Evolutionary conservation across 1,284 basidiomycete species (phyloP).

Genomic region (Cutaneotrichosporon dermatis): DNA sequence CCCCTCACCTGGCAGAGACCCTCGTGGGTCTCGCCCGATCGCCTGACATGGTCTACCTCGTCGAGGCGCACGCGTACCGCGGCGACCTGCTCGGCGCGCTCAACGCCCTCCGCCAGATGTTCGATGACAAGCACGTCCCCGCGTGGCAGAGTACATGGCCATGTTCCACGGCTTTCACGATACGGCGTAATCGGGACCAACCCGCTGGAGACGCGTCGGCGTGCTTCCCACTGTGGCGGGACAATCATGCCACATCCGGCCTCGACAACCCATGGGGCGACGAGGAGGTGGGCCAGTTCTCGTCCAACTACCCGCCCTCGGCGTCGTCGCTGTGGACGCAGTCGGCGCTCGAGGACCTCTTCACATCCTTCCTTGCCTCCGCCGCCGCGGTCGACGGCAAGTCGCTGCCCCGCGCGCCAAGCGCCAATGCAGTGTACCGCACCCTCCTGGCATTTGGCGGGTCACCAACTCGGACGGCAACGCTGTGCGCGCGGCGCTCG

Average conservation of each 20-base stretch:
- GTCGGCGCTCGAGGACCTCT: conserved; percentile 28
- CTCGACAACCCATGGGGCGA: conserved; percentile 10
- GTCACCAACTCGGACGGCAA: conserved; percentile 32
- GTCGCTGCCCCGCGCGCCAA: conserved; percentile 23
- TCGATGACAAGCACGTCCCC: conserved; percentile 47
- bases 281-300: conserved; percentile 3
- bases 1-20: not conserved
- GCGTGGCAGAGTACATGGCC: conserved; percentile 56
- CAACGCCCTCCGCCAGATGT: conserved; percentile 65
- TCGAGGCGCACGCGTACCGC: conserved; percentile 64
- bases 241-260: conserved; percentile 1
- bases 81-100: conserved; percentile 62
- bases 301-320: conserved; percentile 7
- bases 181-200: conserved; percentile 25
- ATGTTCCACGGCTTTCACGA: conserved; percentile 74
- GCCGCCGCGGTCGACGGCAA: conserved; percentile 2
- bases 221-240: conserved; percentile 13
- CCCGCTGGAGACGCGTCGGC: conserved; percentile 12
- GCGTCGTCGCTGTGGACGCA: conserved; percentile 24
- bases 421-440: conserved; percentile 28
- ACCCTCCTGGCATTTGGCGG: conserved; percentile 40
- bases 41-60: conserved; percentile 63
- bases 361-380: conserved; percentile 29
- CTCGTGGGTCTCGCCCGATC: conserved; percentile 55
- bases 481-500: conserved; percentile 31